Evolutionary conservation across 2,329 filamentous ascomycete genomes (phyloP).

Genomic region (Colletotrichum gloeosporioides): DNA sequence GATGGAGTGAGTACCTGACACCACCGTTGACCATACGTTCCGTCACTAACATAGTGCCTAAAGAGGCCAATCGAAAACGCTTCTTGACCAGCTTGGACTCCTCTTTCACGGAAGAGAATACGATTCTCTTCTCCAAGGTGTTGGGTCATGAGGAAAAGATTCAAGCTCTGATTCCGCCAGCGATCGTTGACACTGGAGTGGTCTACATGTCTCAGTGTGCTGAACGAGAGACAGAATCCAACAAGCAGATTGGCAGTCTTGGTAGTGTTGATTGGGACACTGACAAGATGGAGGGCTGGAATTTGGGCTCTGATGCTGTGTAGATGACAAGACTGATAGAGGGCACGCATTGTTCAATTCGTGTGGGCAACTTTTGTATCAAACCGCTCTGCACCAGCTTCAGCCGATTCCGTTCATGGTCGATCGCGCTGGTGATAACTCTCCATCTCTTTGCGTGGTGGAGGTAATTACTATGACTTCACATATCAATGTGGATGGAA

Average conservation of each 20-base stretch:
- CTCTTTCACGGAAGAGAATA: neutral
- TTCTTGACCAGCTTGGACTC: neutral
- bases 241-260: neutral
- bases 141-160: neutral
- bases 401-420: too few species aligned
- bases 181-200: neutral
- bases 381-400: too few species aligned
- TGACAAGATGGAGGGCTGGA: neutral
- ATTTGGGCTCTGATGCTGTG: neutral
- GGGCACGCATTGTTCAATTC: neutral
- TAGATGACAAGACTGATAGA: neutral
- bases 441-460: too few species aligned
- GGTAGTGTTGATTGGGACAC: neutral
- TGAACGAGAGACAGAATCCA: neutral
- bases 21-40: fast-evolving
- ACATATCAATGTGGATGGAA: too few species aligned
- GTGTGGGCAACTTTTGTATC: neutral
- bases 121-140: neutral
- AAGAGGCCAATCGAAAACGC: too few species aligned
- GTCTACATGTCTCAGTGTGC: neutral
- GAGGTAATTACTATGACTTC: too few species aligned
- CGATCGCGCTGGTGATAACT: too few species aligned
- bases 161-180: neutral
- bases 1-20: too few species aligned
- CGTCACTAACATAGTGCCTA: too few species aligned